These are phyloP conservation scores for Ogataea nakhonphanomensis DNA, from an alignment of 805 yeast species.

Conservation along the genomic window DNA sequence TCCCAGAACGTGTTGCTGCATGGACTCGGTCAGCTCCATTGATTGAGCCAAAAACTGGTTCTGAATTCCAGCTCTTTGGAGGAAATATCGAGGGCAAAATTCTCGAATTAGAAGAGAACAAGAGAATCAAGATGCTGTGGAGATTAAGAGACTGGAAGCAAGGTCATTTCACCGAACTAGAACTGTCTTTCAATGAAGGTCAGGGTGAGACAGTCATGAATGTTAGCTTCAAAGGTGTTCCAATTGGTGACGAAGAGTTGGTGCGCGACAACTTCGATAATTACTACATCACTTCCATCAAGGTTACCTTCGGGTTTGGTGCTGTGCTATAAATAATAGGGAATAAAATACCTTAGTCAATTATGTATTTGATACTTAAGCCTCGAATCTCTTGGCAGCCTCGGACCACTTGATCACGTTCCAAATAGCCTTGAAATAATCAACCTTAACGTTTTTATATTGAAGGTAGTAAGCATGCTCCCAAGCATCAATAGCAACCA, in stretches of 20 bases:
- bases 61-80: constrained; percentile 71
- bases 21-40: constrained; percentile 80
- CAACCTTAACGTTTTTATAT: constrained; percentile 86
- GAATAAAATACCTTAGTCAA: constrained; percentile 2
- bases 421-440: constrained; percentile 93
- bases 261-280: constrained; percentile 83
- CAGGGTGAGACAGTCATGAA: constrained; percentile 79
- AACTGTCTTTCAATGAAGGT: constrained; percentile 68
- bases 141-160: constrained; percentile 83
- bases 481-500: constrained; percentile 93
- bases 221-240: constrained; percentile 82
- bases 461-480: constrained; percentile 95
- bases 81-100: constrained; percentile 81
- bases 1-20: constrained; percentile 75
- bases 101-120: constrained; percentile 52
- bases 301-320: constrained; percentile 91
- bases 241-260: constrained; percentile 91
- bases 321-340: constrained; percentile 51
- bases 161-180: constrained; percentile 74
- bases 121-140: constrained; percentile 74
- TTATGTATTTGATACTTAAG: constrained; percentile 13
- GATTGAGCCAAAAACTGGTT: constrained; percentile 57
- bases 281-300: constrained; percentile 85
- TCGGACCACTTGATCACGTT: constrained; percentile 91
- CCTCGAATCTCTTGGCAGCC: constrained; percentile 70